Evolutionary conservation across 2,329 filamentous ascomycete species (phyloP), one percentile per base, ranked within the genome.

Genomic region (Pseudogymnoascus destructans): DNA sequence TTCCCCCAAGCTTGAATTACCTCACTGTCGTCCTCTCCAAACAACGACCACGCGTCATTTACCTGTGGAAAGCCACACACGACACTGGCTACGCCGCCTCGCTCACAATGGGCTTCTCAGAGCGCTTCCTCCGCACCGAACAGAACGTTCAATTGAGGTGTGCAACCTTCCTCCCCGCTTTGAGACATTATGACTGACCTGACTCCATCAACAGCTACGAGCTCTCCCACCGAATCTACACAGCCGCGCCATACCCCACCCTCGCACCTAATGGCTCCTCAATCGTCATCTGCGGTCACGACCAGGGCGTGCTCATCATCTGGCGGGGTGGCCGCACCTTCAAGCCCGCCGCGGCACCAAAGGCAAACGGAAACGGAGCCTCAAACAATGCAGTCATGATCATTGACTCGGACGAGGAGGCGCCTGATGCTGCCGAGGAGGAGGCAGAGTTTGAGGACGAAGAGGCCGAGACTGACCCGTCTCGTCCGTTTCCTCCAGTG

Each of bases 281-380:
- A 2, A 77, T 85, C 65, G 67, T 85, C 23, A 70, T 86, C 46
- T 84, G 84, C 64, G 81, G 79, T 49, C 81, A 85, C 64, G 80
- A 84, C 60, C 81, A 78, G 67, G 82, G 82, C 46, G 70, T 84
- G 40, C 81, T 77, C 2, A 65, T 85, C 35, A 69, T 81, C 21
- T 86, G 82, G 82, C 77, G 80, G 40, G 82, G 82, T 49, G 82
- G 82, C 9, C 75, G 75, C 56, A 73, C 75, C n/a, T 79, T 85
- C 64, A 84, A 81, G 66, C 61, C 72, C 23, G 60, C 66, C 13
- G 62, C 66, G 52, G 57, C 59, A 5, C 61, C 66, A 55, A 71
- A 71, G 59, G 71, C 72, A 59, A 80, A 79, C 62, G 73, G 74
- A 52, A 84, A 83, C 62, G 80, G 80, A 10, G 63, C 70, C 0